Percentiles rank a stretch among this genome's conserved stretches.
Conservation (phyloP, 2,329 filamentous ascomycete species). For the Boeremia lycopersici region DNA sequence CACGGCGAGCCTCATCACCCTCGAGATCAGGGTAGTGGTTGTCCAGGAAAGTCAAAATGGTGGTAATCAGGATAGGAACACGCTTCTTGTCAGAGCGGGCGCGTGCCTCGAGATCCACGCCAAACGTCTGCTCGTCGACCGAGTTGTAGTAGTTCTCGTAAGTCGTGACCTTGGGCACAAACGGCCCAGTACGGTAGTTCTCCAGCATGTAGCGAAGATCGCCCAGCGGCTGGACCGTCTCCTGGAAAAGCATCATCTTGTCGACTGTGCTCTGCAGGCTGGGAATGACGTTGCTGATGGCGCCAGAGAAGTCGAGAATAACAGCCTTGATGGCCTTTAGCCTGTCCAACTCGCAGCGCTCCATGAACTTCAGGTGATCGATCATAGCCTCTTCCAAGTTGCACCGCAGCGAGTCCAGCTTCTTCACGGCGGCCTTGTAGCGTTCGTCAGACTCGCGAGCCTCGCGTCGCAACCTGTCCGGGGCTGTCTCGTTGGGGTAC, state of each 20-base stretch:
- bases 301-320: conserved; percentile 94
- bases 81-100: conserved; percentile 94
- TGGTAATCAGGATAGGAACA: conserved; percentile 89
- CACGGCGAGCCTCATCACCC: conserved; percentile 88
- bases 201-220: conserved; percentile 94
- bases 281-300: conserved; percentile 96
- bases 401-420: conserved; percentile 88
- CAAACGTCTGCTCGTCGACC: conserved; percentile 96
- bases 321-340: conserved; percentile 98
- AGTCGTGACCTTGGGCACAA: conserved; percentile 84
- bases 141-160: conserved; percentile 99
- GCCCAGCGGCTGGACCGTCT: conserved; percentile 91
- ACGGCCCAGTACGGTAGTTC: conserved; percentile 94
- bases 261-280: conserved; percentile 94
- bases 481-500: conserved; percentile 90
- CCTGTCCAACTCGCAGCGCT: conserved; percentile 94
- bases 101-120: conserved; percentile 94
- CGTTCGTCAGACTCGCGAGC: conserved; percentile 88
- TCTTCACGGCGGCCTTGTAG: conserved; percentile 85
- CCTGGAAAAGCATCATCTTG: conserved; percentile 98
- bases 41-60: conserved; percentile 91
- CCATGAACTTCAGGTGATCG: conserved; percentile 90
- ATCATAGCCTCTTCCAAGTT: conserved; percentile 95
- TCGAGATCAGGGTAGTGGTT: conserved; percentile 97
- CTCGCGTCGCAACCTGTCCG: conserved; percentile 85